Evolutionary conservation across 768 basidiomycete genomes (phyloP), one percentile per base, ranked within the genome.

Genomic region (Russula compacta): DNA sequence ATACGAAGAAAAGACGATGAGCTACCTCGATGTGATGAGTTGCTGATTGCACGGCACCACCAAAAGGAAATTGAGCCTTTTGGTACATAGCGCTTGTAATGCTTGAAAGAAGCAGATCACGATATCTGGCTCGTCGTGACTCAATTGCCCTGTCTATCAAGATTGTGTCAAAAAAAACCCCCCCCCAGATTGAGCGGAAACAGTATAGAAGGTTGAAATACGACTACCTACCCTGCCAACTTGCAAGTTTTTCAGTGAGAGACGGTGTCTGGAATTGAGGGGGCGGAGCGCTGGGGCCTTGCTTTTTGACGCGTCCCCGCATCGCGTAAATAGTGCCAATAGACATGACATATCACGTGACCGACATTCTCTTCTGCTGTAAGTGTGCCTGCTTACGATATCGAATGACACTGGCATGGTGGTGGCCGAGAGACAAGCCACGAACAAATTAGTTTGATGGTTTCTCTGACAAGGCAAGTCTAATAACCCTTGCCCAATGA

Each of bases 311-410:
- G 60, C 60, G 60, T 46, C 54, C 39, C 7, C 24, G 24, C 24
- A 42, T 15, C 56, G 50, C 60, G 49, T 58, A 51, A 58, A 58
- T 19, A 58, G 49, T 39, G 56, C 46, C 56, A 57, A 57, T 29
- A 5, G 15, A 38, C 8, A 38, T 9, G 8, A 12, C 24, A 29
- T 29, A 29, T 29, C 24, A 29, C 24, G 24, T 29, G n/a, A n/a
- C n/a, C n/a, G n/a, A n/a, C n/a, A n/a, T n/a, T n/a, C n/a, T n/a
- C n/a, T n/a, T n/a, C n/a, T n/a, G n/a, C n/a, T 79, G 82, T 73
- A 89, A 90, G 54, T 72, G 72, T 14, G 78, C 77, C 43, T 77
- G 79, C 65, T 84, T 32, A 43, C 9, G 44, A 35, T 6, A 8
- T 36, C 32, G 21, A 6, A 56, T 12, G 40, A n/a, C 52, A 63